Conservation (phyloP, 495 filamentous ascomycete genomes). For the Endocarpon pusillum region DNA sequence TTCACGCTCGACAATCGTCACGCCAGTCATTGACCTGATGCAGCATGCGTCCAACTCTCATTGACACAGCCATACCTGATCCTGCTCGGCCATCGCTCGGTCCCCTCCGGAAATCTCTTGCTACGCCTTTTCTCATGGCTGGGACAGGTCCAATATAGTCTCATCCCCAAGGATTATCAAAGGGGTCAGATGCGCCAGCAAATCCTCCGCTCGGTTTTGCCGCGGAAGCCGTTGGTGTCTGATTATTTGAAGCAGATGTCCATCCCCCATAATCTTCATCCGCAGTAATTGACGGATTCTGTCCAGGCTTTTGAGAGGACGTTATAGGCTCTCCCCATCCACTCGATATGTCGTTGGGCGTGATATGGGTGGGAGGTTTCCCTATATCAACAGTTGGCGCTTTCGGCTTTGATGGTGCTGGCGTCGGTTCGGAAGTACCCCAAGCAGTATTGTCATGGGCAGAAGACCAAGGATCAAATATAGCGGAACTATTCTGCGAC, state of each 20-base stretch:
- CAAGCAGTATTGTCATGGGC: constrained; percentile 30
- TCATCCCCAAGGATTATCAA: no score
- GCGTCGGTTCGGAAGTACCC: constrained; percentile 27
- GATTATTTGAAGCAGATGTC: constrained; percentile 45
- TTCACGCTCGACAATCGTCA: no score
- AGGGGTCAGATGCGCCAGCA: no score
- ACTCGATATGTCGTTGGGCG: constrained; percentile 28
- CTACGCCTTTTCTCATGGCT: no score
- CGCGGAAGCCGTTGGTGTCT: constrained; percentile 13
- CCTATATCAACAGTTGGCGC: constrained; percentile 21
- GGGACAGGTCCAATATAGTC: no score
- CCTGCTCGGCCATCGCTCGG: no score
- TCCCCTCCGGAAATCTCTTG: no score
- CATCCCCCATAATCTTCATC: constrained; percentile 94
- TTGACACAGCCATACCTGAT: no score
- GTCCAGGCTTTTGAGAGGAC: constrained; percentile 28
- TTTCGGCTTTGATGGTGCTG: constrained; percentile 12
- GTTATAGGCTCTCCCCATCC: constrained; percentile 35
- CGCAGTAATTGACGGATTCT: constrained; percentile 46
- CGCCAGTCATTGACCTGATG: no score
- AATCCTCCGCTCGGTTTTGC: constrained; percentile 35
- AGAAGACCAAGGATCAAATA: constrained; percentile 28
- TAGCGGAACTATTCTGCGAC: constrained; percentile 18
- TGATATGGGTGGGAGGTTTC: constrained; percentile 29
- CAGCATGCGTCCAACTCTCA: no score